Percentiles rank a stretch among this genome's conserved stretches.
phyloP scores from a whole-genome alignment of 495 filamentous ascomycete genomes.

The Thermochaetoides thermophila region DNA sequence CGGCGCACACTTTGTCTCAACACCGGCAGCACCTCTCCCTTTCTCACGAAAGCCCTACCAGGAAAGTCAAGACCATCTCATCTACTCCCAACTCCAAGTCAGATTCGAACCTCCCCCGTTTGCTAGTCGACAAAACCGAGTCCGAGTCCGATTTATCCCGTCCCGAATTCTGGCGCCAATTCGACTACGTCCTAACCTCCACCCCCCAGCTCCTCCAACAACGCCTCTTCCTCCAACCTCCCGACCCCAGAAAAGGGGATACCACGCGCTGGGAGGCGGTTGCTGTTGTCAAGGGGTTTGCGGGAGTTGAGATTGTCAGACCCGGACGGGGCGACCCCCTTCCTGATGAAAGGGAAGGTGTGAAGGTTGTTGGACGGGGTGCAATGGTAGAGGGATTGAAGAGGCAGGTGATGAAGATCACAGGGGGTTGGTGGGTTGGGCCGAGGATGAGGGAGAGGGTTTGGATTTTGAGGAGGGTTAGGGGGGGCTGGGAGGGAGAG shows the following conservation, averaged over 20 bases:
- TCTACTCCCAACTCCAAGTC: neutral
- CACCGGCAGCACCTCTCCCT: neutral
- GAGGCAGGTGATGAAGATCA: constrained; percentile 21
- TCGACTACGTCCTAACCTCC: constrained; percentile 72
- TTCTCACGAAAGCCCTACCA: neutral
- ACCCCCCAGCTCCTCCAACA: constrained; percentile 28
- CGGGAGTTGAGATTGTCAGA: constrained; percentile 49
- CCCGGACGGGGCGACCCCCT: constrained; percentile 18
- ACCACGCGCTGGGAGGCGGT: constrained; percentile 61
- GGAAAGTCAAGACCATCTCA: neutral
- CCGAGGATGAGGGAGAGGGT: constrained; percentile 45
- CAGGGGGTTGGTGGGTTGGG: constrained; percentile 49
- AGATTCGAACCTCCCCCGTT: neutral
- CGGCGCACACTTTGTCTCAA: constrained; percentile 3
- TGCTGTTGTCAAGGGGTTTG: constrained; percentile 52
- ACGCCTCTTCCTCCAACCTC: neutral
- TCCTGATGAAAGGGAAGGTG: constrained; percentile 13
- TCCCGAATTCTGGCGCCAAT: constrained; percentile 60
- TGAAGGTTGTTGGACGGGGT: constrained; percentile 19
- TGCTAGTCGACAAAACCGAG: constrained; percentile 50
- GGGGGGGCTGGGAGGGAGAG: constrained; percentile 7
- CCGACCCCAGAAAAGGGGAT: neutral
- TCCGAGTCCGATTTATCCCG: constrained; percentile 37
- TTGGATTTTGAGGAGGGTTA: constrained; percentile 39
- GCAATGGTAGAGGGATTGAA: constrained; percentile 16